phyloP scores from a whole-genome alignment of 495 filamentous ascomycete genomes.

The Trichoderma virens region DNA sequence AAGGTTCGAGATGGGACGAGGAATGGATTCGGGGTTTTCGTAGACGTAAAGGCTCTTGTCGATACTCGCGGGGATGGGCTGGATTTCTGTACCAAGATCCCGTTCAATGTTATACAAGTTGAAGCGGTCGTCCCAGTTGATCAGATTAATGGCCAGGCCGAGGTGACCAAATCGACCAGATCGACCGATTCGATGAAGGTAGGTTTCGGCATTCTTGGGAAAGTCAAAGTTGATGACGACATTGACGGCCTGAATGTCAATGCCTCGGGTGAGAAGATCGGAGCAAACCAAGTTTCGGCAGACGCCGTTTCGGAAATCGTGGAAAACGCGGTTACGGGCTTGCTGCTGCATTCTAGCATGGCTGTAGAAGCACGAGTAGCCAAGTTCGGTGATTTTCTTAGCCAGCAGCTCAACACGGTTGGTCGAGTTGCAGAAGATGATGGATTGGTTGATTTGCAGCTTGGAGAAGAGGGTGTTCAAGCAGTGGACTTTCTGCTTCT shows the following conservation, averaged over 20 bases:
- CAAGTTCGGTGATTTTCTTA: constrained; percentile 98
- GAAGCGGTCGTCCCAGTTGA: constrained; percentile 98
- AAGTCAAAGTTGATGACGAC: constrained; percentile 99
- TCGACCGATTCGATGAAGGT: constrained; percentile 95
- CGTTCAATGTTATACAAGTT: constrained; percentile 98
- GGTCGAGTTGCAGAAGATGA: constrained; percentile 99
- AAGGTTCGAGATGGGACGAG: constrained; percentile 57
- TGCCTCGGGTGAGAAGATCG: constrained; percentile 94
- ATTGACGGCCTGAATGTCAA: constrained; percentile 99
- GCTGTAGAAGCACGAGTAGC: constrained; percentile 99
- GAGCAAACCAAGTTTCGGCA: constrained; percentile 98
- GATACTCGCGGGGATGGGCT: constrained; percentile 85
- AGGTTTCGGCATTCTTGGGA: constrained; percentile 98
- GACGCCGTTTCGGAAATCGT: constrained; percentile 96
- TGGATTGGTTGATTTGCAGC: constrained; percentile 99
- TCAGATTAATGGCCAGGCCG: constrained; percentile 96
- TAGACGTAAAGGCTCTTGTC: constrained; percentile 99
- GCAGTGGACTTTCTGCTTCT: constrained; percentile 99
- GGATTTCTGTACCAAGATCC: constrained; percentile 94
- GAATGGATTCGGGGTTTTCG: constrained; percentile 90
- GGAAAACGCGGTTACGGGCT: constrained; percentile 94
- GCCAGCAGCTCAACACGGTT: constrained; percentile 95
- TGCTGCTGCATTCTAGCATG: constrained; percentile 98
- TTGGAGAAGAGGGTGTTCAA: constrained; percentile 98
- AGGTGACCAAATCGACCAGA: constrained; percentile 96